These are phyloP conservation scores for Magnolia changhungtana DNA, from an alignment of 164 flowering plant genomes.

Conservation along the genomic window DNA sequence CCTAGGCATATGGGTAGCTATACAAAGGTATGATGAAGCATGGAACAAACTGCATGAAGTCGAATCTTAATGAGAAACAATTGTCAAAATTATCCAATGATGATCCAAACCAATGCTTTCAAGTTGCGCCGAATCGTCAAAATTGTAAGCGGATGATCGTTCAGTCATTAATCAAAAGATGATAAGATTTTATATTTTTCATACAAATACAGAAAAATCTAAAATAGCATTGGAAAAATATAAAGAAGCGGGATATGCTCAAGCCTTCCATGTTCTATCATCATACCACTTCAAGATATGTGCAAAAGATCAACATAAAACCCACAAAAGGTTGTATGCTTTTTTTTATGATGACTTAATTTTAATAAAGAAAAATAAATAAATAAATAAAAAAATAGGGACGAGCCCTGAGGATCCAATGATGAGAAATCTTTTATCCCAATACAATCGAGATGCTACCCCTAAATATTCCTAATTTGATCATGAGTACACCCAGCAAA, in stretches of 20 bases:
- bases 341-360: too few relatives aligned
- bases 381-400: neutral
- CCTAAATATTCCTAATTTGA: neutral
- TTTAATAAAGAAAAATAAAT: too few relatives aligned
- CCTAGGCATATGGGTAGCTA: too few relatives aligned
- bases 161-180: too few relatives aligned
- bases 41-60: neutral
- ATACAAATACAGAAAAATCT: neutral
- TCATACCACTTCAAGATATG: too few relatives aligned
- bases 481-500: neutral
- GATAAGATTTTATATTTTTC: neutral
- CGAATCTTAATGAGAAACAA: neutral
- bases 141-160: too few relatives aligned
- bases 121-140: too few relatives aligned
- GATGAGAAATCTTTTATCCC: neutral
- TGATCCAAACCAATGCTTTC: too few relatives aligned
- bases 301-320: neutral
- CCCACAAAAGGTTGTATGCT: neutral
- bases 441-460: neutral
- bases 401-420: neutral
- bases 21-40: neutral
- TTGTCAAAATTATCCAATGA: neutral
- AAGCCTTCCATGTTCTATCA: too few relatives aligned
- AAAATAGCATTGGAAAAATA: neutral
- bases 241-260: neutral